Base-by-base conservation (phyloP, 2,329 filamentous ascomycete genomes). In the Cercospora sp. region DNA sequence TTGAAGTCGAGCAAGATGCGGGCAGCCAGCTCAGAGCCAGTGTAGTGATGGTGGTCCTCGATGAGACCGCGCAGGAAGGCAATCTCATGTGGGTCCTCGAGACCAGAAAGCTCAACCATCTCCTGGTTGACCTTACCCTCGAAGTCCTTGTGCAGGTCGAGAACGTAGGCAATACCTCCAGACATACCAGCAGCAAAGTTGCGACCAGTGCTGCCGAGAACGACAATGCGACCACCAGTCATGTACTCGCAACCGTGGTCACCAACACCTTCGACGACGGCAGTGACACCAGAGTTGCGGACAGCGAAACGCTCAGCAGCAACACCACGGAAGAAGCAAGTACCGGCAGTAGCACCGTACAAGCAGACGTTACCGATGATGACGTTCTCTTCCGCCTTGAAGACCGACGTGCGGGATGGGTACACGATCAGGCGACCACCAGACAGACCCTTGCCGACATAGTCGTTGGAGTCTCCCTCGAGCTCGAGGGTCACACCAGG, bases 171-270 rank as follows among this genome's bases (percentile, higher is more conserved):
- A 76, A 98, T 97, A 85, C 94, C 94, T 78, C 94, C 94, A 77
- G 94, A 97, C 94, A 98, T 98, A 85, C 94, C 94, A 69, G 94
- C 94, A 75, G 94, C 94, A 78, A 98, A 98, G 85, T 98, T 98
- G 75, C 94, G 94, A 57, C 94, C 94, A 78, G 93, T 97, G 76
- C 88, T 89, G 67, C 94, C 94, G 59, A 98, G 87, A 76, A 97
- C 87, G 72, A 98, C 84, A 61, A 97, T 86, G 78, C 94, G 92
- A 78, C 94, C 94, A 79, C 94, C 94, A 76, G 94, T 97, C 94
- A 98, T 98, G 87, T 98, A 98, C 85, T 98, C 94, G 79, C 94
- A 97, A 71, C 93, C 92, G 79, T 98, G 94, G 80, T 98, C 94
- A 85, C 94, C 94, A 72, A 97, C 88, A 82, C 94, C 94, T 82